phyloP scores from a whole-genome alignment of 2,329 filamentous ascomycete species.

The Aspergillus pseudoglaucus region DNA sequence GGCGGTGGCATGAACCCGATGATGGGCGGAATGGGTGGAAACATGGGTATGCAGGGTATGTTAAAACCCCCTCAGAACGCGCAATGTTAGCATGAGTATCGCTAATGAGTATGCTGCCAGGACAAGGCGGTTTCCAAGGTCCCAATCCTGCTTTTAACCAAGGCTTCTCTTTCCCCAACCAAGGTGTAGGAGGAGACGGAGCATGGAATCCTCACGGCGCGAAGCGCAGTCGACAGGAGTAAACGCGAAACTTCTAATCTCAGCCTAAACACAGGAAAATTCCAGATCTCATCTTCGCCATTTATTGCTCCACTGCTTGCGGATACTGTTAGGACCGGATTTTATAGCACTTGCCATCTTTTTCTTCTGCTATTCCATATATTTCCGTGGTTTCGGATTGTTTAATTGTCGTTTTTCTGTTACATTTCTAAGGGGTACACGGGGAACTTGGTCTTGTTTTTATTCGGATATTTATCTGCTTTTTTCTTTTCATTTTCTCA shows the following conservation, averaged over 20 bases:
- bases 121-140: conserved; percentile 56
- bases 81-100: conserved; percentile 11
- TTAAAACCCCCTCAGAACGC: conserved; percentile 6
- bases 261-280: background rate
- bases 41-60: conserved; percentile 47
- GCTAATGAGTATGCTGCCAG: conserved; percentile 14
- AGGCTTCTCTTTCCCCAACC: conserved; percentile 59
- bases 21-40: conserved; percentile 44
- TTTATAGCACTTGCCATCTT: background rate
- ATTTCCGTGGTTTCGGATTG: conserved; percentile 5
- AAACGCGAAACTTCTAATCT: conserved; percentile 11
- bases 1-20: conserved; percentile 54
- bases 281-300: background rate
- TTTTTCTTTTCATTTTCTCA: conserved; percentile 11
- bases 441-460: conserved; percentile 13
- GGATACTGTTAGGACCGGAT: background rate
- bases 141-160: conserved; percentile 67
- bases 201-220: conserved; percentile 76
- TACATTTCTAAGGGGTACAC: conserved; percentile 7
- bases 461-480: conserved; percentile 2
- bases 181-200: conserved; percentile 47
- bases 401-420: conserved; percentile 1
- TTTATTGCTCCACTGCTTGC: background rate
- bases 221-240: conserved; percentile 71
- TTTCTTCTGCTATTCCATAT: conserved; percentile 3